Conservation (phyloP, 2,329 filamentous ascomycete species). For the Fusarium solani-melongenae region DNA sequence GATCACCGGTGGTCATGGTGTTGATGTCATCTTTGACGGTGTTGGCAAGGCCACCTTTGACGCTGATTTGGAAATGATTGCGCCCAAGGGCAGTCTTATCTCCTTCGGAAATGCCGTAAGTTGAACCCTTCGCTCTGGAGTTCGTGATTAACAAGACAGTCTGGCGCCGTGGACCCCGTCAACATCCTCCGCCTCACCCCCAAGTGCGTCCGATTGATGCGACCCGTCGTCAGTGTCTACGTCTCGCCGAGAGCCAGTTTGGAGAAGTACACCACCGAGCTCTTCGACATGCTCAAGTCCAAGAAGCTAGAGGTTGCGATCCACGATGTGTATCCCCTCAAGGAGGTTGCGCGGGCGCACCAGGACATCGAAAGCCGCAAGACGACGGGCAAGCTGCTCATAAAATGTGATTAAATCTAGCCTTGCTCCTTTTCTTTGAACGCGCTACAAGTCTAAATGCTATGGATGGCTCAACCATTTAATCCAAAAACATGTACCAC, state of each 20-base stretch:
- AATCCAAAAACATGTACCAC: constrained; percentile 34
- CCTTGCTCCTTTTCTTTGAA: constrained; percentile 23
- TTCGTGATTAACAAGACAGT: constrained; percentile 48
- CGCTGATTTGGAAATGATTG: constrained; percentile 76
- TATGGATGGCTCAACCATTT: constrained; percentile 31
- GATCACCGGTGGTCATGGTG: constrained; percentile 78
- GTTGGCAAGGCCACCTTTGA: constrained; percentile 90
- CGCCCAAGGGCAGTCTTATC: constrained; percentile 80
- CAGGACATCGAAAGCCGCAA: constrained; percentile 82
- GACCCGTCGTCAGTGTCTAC: constrained; percentile 80
- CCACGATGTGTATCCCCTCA: constrained; percentile 81
- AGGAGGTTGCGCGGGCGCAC: constrained; percentile 79
- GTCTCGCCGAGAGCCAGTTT: constrained; percentile 76
- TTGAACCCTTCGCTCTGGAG: not conserved
- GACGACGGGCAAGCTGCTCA: constrained; percentile 84
- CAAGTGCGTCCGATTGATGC: constrained; percentile 82
- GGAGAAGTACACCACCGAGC: constrained; percentile 74
- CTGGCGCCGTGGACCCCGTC: constrained; percentile 80
- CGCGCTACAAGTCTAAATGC: constrained; percentile 37
- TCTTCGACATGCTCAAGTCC: constrained; percentile 77
- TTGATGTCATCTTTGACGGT: constrained; percentile 84
- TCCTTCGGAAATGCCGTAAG: constrained; percentile 84
- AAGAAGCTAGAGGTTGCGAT: constrained; percentile 78
- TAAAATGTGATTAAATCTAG: constrained; percentile 67
- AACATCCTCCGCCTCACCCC: constrained; percentile 65